Evolutionary conservation across 2,329 filamentous ascomycete species (phyloP), one percentile per base, ranked within the genome.

Genomic region (Fusarium proliferatum): DNA sequence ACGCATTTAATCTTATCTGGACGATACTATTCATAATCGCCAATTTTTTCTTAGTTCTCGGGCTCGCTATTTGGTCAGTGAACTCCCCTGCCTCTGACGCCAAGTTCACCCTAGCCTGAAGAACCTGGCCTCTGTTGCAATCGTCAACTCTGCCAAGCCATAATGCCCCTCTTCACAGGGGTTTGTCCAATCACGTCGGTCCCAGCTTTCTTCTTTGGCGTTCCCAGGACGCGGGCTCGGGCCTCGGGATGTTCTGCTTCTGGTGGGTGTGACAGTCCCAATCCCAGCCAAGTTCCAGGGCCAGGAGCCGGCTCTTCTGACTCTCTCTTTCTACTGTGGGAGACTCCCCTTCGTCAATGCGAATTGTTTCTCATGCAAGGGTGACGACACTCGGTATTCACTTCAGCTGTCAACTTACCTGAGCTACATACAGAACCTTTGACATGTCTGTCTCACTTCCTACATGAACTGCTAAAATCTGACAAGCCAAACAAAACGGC

Each of bases 221-320:
- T 78, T 74, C 75, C 79, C 75, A 77, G 71, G 63, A 78, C 78
- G 64, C 66, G 71, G 79, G 71, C 73, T 79, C 77, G 78, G 78
- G 76, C 76, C 75, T 77, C 75, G 74, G 76, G 72, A 78, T 78
- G 76, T 78, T 71, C 76, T 78, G 76, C 76, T 77, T 78, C 73
- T 75, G 72, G 39, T 53, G 63, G 64, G 52, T 72, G 67, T 67
- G 63, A 74, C 75, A 65, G 52, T 67, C 72, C 70, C 75, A 67
- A 64, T 72, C 63, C 56, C 42, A 59, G 56, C 56, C 56, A 21
- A n/a, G 39, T 34, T 45, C 51, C 51, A 55, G 51, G 51, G 34
- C 23, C 34, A 55, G 49, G 6, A 26, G 33, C 49, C 49, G 33
- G n/a, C 49, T 52, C 49, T 52, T 52, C 33, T 52, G 49, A 15